phyloP scores from a whole-genome alignment of 805 yeast species.

The Hanseniaspora mollemarum region DNA sequence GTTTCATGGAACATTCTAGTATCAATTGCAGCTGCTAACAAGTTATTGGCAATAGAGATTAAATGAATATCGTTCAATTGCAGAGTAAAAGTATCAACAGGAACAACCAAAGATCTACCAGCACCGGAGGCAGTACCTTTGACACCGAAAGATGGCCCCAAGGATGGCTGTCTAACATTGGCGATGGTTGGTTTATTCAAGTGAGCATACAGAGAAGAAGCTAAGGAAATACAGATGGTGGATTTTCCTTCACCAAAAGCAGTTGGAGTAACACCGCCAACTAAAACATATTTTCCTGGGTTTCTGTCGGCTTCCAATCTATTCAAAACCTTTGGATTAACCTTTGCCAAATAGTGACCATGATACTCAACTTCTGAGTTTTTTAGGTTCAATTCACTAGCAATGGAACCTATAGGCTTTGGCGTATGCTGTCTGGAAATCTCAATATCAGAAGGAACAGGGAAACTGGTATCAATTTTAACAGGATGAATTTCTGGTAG shows the following conservation, averaged over 20 bases:
- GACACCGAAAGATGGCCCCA: constrained; percentile 98
- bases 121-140: constrained; percentile 99
- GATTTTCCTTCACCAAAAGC: constrained; percentile 97
- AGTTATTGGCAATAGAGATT: constrained; percentile 82
- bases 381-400: constrained; percentile 69
- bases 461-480: constrained; percentile 42
- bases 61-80: constrained; percentile 96
- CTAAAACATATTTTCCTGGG: constrained; percentile 79
- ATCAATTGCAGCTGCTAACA: constrained; percentile 92
- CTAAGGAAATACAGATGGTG: constrained; percentile 89
- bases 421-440: constrained; percentile 85
- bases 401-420: constrained; percentile 63
- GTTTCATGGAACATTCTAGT: constrained; percentile 92
- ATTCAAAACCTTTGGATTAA: constrained; percentile 54
- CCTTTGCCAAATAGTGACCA: constrained; percentile 85
- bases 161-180: constrained; percentile 91
- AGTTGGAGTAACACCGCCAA: constrained; percentile 96
- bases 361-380: constrained; percentile 72
- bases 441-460: constrained; percentile 86
- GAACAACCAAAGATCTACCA: constrained; percentile 94
- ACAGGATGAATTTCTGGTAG: constrained; percentile 45
- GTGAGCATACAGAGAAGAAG: constrained; percentile 94
- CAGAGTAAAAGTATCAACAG: constrained; percentile 98
- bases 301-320: constrained; percentile 46
- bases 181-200: constrained; percentile 75